Conservation (phyloP, 192 early-diverging fungal genomes). For the Coemansia sp. region DNA sequence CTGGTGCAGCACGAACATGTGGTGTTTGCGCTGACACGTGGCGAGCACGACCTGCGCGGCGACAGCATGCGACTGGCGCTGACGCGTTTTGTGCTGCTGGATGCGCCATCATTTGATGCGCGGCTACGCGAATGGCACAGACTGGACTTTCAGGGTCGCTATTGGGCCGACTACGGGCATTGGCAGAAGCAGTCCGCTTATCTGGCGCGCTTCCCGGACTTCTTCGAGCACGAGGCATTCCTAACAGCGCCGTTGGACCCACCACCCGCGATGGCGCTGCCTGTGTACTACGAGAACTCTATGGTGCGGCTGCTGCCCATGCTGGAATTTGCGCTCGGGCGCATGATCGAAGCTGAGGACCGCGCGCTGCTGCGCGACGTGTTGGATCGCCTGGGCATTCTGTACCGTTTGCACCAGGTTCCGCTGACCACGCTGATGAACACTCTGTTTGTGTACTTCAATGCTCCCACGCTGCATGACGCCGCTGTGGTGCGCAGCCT, state of each 20-base stretch:
- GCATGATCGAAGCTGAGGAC: slow-evolving; percentile 67
- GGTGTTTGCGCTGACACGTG: slow-evolving; percentile 64
- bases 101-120: slow-evolving; percentile 50
- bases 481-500: slow-evolving; percentile 57
- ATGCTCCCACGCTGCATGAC: slow-evolving; percentile 61
- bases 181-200: slow-evolving; percentile 65
- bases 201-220: slow-evolving; percentile 67
- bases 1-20: slow-evolving; percentile 69
- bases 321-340: slow-evolving; percentile 65
- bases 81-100: slow-evolving; percentile 55
- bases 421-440: slow-evolving; percentile 69
- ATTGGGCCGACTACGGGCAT: slow-evolving; percentile 72
- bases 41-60: slow-evolving; percentile 58
- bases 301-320: slow-evolving; percentile 65
- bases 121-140: slow-evolving; percentile 67
- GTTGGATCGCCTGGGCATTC: slow-evolving; percentile 62
- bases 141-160: slow-evolving; percentile 61
- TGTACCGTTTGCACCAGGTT: slow-evolving; percentile 62
- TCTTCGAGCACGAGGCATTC: slow-evolving; percentile 70
- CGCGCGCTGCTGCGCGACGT: slow-evolving; percentile 59
- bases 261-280: slow-evolving; percentile 59
- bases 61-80: slow-evolving; percentile 54
- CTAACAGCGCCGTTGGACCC: slow-evolving; percentile 58
- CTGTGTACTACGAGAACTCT: slow-evolving; percentile 69
- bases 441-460: slow-evolving; percentile 66